Percentiles rank a stretch among this genome's conserved stretches.
phyloP scores from a whole-genome alignment of 2,329 filamentous ascomycete genomes.

The Diaporthe velutina region DNA sequence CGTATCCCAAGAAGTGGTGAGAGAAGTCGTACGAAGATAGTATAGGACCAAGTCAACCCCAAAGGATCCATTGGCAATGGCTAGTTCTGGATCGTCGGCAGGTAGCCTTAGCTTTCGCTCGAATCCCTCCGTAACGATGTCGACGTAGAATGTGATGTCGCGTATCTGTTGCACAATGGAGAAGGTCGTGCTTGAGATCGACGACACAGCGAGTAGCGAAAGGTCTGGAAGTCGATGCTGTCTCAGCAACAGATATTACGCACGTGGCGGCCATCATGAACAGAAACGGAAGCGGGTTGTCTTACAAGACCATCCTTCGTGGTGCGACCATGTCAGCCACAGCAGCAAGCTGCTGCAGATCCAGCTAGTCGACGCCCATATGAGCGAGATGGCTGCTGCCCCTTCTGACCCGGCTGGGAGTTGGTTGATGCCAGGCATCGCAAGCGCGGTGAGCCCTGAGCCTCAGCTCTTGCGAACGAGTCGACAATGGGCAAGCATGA shows the following conservation, averaged over 20 bases:
- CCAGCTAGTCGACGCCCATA: conserved; percentile 35
- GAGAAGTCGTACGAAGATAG: conserved; percentile 43
- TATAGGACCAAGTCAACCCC: conserved; percentile 45
- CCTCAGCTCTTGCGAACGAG: conserved; percentile 20
- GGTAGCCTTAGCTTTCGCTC: conserved; percentile 40
- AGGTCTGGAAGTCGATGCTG: conserved; percentile 40
- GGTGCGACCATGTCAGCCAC: conserved; percentile 45
- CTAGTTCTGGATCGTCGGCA: conserved; percentile 41
- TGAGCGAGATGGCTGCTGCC: conserved; percentile 36
- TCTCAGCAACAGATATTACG: not conserved
- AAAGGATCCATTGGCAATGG: conserved; percentile 44
- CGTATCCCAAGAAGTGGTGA: not conserved
- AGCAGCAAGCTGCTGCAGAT: conserved; percentile 40
- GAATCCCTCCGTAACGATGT: conserved; percentile 40
- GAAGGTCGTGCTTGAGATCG: conserved; percentile 43
- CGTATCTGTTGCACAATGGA: conserved; percentile 45
- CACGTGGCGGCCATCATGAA: not conserved
- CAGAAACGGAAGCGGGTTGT: not conserved
- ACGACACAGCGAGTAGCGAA: conserved; percentile 42
- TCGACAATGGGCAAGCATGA: conserved; percentile 3
- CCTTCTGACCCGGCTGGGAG: conserved; percentile 37
- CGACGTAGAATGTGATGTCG: conserved; percentile 41
- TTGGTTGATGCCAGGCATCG: conserved; percentile 40
- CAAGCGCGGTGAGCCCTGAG: conserved; percentile 22
- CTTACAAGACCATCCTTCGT: conserved; percentile 45